Conservation (phyloP, 345 rosid genomes). For the Cardamine resedifolia region DNA sequence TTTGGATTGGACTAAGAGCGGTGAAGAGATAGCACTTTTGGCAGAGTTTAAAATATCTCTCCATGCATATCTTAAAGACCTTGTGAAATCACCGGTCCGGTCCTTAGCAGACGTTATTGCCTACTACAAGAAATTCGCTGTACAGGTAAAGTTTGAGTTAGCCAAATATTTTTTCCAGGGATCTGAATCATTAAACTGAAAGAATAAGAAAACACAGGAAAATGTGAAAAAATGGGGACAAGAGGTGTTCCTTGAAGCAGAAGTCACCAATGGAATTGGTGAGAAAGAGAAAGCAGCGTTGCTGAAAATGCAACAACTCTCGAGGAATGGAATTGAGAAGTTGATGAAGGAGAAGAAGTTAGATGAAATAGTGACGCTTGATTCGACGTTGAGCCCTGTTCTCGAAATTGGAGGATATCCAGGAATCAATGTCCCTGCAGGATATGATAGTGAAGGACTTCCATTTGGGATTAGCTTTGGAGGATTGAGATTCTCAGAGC, state of each 20-base stretch:
- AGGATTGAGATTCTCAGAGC: slow-evolving; percentile 62
- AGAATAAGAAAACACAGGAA: slow-evolving; percentile 44
- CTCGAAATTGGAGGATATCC: slow-evolving; percentile 70
- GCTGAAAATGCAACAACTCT: slow-evolving; percentile 31
- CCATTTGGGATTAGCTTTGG: slow-evolving; percentile 71
- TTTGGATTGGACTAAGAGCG: slow-evolving; percentile 26
- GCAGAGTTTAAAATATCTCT: slow-evolving; percentile 61
- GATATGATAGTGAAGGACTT: slow-evolving; percentile 46
- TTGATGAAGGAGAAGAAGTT: slow-evolving; percentile 48
- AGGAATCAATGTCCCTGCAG: slow-evolving; percentile 66
- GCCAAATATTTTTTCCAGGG: neutral
- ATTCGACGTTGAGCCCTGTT: slow-evolving; percentile 15
- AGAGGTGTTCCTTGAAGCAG: slow-evolving; percentile 42
- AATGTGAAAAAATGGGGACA: slow-evolving; percentile 51
- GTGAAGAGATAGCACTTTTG: slow-evolving; percentile 40
- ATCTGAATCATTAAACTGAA: neutral
- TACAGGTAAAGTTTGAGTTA: slow-evolving; percentile 36
- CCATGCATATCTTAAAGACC: slow-evolving; percentile 49
- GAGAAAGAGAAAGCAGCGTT: slow-evolving; percentile 35
- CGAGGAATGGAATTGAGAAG: slow-evolving; percentile 52
- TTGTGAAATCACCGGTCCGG: slow-evolving; percentile 54
- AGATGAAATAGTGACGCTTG: slow-evolving; percentile 54
- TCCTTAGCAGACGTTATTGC: slow-evolving; percentile 58
- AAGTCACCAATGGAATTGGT: slow-evolving; percentile 44
- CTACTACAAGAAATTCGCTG: slow-evolving; percentile 45